These are phyloP conservation scores for Geotrichum cucujoidarum DNA, from an alignment of 1,139 yeast genomes.

Conservation along the genomic window DNA sequence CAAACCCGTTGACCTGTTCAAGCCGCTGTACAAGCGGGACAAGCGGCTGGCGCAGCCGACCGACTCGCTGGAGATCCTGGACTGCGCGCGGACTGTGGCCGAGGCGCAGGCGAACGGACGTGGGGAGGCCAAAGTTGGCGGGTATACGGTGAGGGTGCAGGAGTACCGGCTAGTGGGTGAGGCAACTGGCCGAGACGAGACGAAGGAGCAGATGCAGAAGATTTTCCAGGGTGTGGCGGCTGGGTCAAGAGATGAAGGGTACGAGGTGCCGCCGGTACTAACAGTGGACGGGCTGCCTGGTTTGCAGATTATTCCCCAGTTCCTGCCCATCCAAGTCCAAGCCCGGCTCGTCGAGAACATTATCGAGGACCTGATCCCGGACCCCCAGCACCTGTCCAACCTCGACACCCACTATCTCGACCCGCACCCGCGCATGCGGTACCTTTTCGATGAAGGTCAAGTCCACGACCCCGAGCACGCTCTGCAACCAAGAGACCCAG, in stretches of 20 bases:
- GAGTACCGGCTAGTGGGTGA: slow-evolving; percentile 1
- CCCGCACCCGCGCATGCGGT: slow-evolving; percentile 25
- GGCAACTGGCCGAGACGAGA: background rate
- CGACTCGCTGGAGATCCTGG: slow-evolving; percentile 11
- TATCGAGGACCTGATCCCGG: slow-evolving; percentile 35
- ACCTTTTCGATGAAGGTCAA: slow-evolving; percentile 21
- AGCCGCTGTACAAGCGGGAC: slow-evolving; percentile 19
- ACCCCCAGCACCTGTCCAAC: slow-evolving; percentile 36
- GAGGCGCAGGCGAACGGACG: background rate
- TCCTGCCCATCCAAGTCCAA: slow-evolving; percentile 32
- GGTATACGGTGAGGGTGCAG: slow-evolving; percentile 2
- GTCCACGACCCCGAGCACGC: background rate
- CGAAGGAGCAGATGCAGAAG: background rate
- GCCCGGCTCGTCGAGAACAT: slow-evolving; percentile 31
- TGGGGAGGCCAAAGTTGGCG: background rate
- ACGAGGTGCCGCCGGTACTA: slow-evolving; percentile 15
- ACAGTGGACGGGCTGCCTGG: slow-evolving; percentile 37
- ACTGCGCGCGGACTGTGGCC: background rate
- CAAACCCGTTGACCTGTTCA: slow-evolving; percentile 15
- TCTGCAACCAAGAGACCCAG: slow-evolving; percentile 8
- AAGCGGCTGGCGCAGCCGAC: slow-evolving; percentile 2
- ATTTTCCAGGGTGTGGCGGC: slow-evolving; percentile 3
- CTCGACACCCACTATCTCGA: slow-evolving; percentile 35
- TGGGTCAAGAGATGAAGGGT: background rate
- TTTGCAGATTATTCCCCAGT: slow-evolving; percentile 29